These are phyloP conservation scores for Geoglossum cookeanum DNA, from an alignment of 2,329 filamentous ascomycete species.

Conservation along the genomic window DNA sequence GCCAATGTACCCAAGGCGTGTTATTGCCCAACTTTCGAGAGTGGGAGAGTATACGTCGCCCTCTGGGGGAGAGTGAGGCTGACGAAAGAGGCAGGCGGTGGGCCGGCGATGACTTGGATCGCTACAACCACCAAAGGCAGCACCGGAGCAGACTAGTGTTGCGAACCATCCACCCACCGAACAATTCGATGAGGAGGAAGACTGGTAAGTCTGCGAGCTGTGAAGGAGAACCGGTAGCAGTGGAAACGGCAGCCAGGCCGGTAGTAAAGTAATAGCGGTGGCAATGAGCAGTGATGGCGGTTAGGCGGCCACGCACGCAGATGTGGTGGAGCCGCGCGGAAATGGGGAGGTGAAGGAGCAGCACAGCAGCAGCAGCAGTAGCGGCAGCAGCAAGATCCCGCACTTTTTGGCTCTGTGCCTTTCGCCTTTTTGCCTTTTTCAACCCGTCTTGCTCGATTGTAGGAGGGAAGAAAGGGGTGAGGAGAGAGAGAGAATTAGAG, in stretches of 20 bases:
- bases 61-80: neutral
- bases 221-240: neutral
- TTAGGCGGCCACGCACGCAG: neutral
- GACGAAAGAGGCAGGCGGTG: neutral
- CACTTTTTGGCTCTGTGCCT: neutral
- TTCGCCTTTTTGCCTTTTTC: neutral
- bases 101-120: neutral
- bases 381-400: neutral
- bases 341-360: neutral
- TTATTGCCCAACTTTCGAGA: neutral
- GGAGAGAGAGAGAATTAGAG: neutral
- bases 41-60: neutral
- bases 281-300: neutral
- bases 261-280: too few species aligned
- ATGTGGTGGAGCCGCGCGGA: neutral
- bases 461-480: neutral
- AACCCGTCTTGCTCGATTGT: neutral
- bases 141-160: neutral
- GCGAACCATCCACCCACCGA: neutral
- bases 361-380: neutral
- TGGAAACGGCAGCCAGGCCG: neutral
- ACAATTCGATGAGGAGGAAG: neutral
- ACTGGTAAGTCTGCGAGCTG: neutral
- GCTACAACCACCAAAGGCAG: neutral
- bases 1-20: neutral